Evolutionary conservation across 768 basidiomycete genomes (phyloP).

Genomic region (Suillus sp.): DNA sequence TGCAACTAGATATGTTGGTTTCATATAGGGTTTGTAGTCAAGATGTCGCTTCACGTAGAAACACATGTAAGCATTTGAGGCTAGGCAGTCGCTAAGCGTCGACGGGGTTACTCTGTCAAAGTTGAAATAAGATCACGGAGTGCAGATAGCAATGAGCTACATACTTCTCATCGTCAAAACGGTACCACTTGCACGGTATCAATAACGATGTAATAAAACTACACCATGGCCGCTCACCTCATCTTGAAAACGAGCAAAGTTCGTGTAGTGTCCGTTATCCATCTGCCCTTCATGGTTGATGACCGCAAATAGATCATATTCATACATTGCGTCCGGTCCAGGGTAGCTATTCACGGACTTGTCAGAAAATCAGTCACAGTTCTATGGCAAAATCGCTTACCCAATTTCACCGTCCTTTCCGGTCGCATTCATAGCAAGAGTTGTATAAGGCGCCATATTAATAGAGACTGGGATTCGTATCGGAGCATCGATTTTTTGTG

Average conservation of each 20-base stretch:
- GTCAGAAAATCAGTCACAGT: neutral
- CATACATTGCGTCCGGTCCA: conserved; percentile 71
- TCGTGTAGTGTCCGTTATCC: conserved; percentile 94
- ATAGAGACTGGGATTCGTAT: conserved; percentile 82
- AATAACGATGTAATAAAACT: conserved; percentile 4
- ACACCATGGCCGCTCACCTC: conserved; percentile 55
- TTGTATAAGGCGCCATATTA: conserved; percentile 89
- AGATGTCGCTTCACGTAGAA: conserved; percentile 92
- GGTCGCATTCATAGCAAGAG: conserved; percentile 53
- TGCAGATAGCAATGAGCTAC: conserved; percentile 24
- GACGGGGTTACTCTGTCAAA: conserved; percentile 66
- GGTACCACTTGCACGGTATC: conserved; percentile 70
- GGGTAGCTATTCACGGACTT: conserved; percentile 37
- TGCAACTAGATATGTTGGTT: conserved; percentile 65
- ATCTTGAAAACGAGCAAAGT: conserved; percentile 80
- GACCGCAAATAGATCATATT: conserved; percentile 91
- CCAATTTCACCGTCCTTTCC: conserved; percentile 45
- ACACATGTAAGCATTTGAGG: conserved; percentile 88
- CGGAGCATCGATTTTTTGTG: conserved; percentile 82
- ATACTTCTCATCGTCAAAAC: conserved; percentile 93
- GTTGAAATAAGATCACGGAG: conserved; percentile 14
- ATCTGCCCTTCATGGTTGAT: conserved; percentile 95
- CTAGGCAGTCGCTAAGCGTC: conserved; percentile 65
- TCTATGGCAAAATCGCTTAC: conserved; percentile 21
- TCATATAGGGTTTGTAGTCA: conserved; percentile 75